Conservation (phyloP, 2,329 filamentous ascomycete genomes). For the Sporothrix sp. region DNA sequence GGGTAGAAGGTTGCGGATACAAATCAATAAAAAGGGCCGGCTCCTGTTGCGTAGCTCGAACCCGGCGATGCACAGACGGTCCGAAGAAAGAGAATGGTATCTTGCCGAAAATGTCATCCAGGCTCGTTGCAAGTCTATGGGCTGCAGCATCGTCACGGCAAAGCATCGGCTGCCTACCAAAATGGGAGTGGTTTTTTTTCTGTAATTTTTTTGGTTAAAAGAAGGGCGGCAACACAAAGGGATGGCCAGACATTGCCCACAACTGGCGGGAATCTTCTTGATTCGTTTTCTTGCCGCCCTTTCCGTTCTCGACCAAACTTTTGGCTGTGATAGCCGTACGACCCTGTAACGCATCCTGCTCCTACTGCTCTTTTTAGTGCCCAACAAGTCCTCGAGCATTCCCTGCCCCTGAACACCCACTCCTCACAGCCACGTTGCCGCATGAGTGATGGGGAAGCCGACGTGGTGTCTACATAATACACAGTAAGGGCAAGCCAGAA, state of each 20-base stretch:
- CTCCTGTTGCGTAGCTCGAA: too few relatives aligned
- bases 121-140: slow-evolving; percentile 2
- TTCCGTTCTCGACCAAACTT: neutral
- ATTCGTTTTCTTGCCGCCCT: neutral
- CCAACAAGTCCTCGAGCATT: neutral
- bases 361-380: neutral
- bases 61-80: neutral
- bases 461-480: too few relatives aligned
- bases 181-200: neutral
- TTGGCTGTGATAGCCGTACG: too few relatives aligned
- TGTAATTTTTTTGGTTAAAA: too few relatives aligned
- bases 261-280: neutral
- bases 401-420: neutral
- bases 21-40: too few relatives aligned
- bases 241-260: neutral
- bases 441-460: neutral
- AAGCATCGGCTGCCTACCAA: neutral
- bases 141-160: neutral
- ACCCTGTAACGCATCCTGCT: too few relatives aligned
- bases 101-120: neutral
- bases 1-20: too few relatives aligned
- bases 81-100: neutral
- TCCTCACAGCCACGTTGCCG: neutral
- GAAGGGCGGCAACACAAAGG: neutral
- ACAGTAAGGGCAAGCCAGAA: too few relatives aligned